These are phyloP conservation scores for Brassica napus DNA, from an alignment of 345 rosid genomes.

Conservation along the genomic window Da-Ae NC_063443.1:12331001-12331500, in stretches of 20 bases:
- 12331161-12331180: slow-evolving; percentile 94
- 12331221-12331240: slow-evolving; percentile 53
- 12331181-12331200: slow-evolving; percentile 61
- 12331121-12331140: slow-evolving; percentile 74
- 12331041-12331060: background rate
- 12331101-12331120: slow-evolving; percentile 96
- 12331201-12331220: slow-evolving; percentile 37
- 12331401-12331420: slow-evolving; percentile 92
- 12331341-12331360: slow-evolving; percentile 78
- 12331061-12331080: slow-evolving; percentile 15
- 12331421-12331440: slow-evolving; percentile 65
- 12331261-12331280: slow-evolving; percentile 18
- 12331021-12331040: slow-evolving; percentile 24
- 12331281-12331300: slow-evolving; percentile 43
- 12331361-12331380: slow-evolving; percentile 54
- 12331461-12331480: slow-evolving; percentile 18
- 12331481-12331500: slow-evolving; percentile 36
- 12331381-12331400: slow-evolving; percentile 57
- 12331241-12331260: slow-evolving; percentile 45
- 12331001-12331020: slow-evolving; percentile 62
- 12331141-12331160: slow-evolving; percentile 80
- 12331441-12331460: slow-evolving; percentile 46
- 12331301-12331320: slow-evolving; percentile 74
- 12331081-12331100: slow-evolving; percentile 75
- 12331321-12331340: slow-evolving; percentile 78